Evolutionary conservation across 345 rosid genomes (phyloP).

Genomic region (Brassica incana): DNA sequence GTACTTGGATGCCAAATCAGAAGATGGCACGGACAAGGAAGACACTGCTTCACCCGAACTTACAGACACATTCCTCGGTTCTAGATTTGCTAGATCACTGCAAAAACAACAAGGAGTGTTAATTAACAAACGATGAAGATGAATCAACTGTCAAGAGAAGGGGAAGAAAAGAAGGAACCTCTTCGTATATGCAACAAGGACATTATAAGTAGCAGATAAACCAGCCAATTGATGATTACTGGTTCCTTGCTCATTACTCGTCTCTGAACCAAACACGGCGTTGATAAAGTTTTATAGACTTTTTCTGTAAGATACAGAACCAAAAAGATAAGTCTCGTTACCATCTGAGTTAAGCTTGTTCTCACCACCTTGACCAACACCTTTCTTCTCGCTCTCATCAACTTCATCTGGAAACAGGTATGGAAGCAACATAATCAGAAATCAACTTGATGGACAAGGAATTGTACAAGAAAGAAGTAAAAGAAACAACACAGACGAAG

Average conservation of each 20-base stretch:
- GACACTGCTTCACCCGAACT: too few species aligned
- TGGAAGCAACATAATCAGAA: neutral
- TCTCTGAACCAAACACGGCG: slow-evolving; percentile 3
- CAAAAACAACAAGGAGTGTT: neutral
- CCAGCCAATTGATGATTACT: slow-evolving; percentile 1
- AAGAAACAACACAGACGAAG: neutral
- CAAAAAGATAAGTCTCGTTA: neutral
- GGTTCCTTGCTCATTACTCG: slow-evolving; percentile 13
- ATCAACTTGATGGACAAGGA: neutral
- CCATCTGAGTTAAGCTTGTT: neutral
- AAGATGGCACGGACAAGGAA: too few species aligned
- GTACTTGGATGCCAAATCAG: neutral
- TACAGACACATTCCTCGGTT: too few species aligned
- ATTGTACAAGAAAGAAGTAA: neutral
- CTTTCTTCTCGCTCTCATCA: neutral
- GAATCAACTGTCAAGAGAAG: neutral
- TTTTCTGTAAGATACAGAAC: neutral
- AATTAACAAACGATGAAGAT: neutral
- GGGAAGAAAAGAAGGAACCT: neutral
- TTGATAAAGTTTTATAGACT: neutral
- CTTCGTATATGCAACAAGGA: neutral
- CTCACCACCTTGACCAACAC: neutral
- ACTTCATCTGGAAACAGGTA: neutral
- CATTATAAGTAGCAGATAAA: slow-evolving; percentile 1
- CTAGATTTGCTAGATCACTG: neutral